Conservation (phyloP, 2,329 filamentous ascomycete species). For the Coniochaeta sp. region DNA sequence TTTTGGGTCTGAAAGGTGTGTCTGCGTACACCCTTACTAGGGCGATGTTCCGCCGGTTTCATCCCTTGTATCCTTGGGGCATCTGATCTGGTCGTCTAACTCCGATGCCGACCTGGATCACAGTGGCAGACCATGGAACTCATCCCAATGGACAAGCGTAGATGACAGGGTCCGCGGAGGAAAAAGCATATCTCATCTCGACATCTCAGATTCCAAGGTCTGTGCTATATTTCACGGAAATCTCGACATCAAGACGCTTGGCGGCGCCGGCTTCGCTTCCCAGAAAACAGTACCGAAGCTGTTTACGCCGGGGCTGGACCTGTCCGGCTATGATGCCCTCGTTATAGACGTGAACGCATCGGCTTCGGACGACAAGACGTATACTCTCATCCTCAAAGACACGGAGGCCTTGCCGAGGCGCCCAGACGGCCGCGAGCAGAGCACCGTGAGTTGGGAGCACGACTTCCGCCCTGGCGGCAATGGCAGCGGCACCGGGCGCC, state of each 20-base stretch:
- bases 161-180: conserved; percentile 77
- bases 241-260: conserved; percentile 67
- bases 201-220: conserved; percentile 16
- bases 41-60: not conserved
- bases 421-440: conserved; percentile 62
- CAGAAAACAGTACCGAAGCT: conserved; percentile 51
- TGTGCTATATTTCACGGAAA: conserved; percentile 58
- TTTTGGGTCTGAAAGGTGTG: not conserved
- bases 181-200: conserved; percentile 49
- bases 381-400: conserved; percentile 72
- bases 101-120: not conserved
- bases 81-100: not conserved
- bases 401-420: conserved; percentile 43
- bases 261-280: conserved; percentile 76
- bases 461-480: conserved; percentile 42
- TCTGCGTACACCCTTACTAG: not conserved
- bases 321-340: conserved; percentile 31
- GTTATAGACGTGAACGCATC: conserved; percentile 54
- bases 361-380: conserved; percentile 55
- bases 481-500: conserved; percentile 18
- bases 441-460: conserved; percentile 67
- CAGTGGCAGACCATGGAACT: not conserved
- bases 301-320: conserved; percentile 5
- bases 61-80: not conserved
- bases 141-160: conserved; percentile 51